Base-by-base conservation (phyloP, 306 rosid species). In the Dalbergia oliveri region DNA sequence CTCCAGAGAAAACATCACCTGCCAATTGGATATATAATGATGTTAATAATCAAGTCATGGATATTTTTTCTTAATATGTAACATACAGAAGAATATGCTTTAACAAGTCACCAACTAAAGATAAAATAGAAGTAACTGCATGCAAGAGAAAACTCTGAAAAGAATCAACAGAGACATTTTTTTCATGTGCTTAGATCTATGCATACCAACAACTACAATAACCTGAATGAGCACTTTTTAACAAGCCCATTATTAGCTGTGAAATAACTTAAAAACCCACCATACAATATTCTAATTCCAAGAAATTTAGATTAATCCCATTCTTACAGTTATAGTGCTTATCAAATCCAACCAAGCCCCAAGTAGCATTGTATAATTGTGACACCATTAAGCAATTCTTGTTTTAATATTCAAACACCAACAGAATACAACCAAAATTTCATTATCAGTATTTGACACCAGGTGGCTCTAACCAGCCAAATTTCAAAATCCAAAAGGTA, bases 1-100 rank as follows among this genome's bases (percentile, higher is more conserved):
- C 98, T 73, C 98, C 99, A 74, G 92, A 72, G 83, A 95, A 95
- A 84, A 95, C 97, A 87, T 95, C 98, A 83, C 97, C 97, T 93
- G 95, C 45, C 80, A 79, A 72, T 78, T 51, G 44, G 9, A 70
- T 65, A 43, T 26, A 73, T 77, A 68, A 83, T 50, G 37, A 77
- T 35, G 69, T 16, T 41, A 79, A 57, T 66, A 82, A 76, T 56
- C 71, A 81, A 79, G 49, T 33, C 77, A 61, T 21, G 56, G 39
- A 72, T 71, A 53, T 5, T 75, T 69, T 59, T 45, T 61, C 73
- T 66, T 21, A 9, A 66, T 49, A 19, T 63, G 62, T 68, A 62
- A 64, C 33, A 76, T 9, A 41, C 59, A 53, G 16, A 41, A 66
- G 59, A 54, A n/a, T 59, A 86, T 47, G 69, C 50, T 54, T 69